Evolutionary conservation across 73 alveolate species (phyloP).

Genomic region (Tetrahymena borealis): DNA sequence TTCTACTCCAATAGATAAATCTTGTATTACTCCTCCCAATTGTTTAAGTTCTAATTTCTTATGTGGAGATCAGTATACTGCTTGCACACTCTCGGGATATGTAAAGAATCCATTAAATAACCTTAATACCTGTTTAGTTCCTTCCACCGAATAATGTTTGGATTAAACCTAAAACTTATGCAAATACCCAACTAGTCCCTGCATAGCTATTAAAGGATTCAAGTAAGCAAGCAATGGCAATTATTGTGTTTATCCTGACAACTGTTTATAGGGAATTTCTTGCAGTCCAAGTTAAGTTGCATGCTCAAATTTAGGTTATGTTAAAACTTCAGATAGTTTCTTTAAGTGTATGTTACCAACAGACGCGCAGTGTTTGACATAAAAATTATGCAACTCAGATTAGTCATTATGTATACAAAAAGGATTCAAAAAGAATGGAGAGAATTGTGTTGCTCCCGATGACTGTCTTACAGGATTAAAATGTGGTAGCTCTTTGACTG

Average conservation of each 20-base stretch:
- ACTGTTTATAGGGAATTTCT: neutral
- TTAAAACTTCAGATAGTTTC: neutral
- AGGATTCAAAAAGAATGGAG: neutral
- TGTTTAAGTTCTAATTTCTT: neutral
- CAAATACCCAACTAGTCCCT: neutral
- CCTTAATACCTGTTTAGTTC: neutral
- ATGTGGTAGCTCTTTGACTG: neutral
- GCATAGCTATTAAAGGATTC: neutral
- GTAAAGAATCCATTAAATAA: neutral
- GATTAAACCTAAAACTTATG: neutral
- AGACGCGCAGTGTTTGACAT: neutral
- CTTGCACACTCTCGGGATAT: neutral
- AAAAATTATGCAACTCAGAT: neutral
- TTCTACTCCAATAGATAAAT: neutral
- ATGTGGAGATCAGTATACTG: neutral
- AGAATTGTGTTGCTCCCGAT: neutral
- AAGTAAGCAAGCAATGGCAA: neutral
- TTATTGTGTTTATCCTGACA: neutral
- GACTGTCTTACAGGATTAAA: neutral
- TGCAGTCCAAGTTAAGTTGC: neutral
- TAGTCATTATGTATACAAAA: neutral
- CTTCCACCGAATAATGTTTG: neutral
- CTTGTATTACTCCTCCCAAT: neutral
- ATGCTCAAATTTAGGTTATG: neutral
- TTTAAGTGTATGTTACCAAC: neutral